Conservation (phyloP, 805 yeast genomes). For the Metschnikowia shivogae region DNA sequence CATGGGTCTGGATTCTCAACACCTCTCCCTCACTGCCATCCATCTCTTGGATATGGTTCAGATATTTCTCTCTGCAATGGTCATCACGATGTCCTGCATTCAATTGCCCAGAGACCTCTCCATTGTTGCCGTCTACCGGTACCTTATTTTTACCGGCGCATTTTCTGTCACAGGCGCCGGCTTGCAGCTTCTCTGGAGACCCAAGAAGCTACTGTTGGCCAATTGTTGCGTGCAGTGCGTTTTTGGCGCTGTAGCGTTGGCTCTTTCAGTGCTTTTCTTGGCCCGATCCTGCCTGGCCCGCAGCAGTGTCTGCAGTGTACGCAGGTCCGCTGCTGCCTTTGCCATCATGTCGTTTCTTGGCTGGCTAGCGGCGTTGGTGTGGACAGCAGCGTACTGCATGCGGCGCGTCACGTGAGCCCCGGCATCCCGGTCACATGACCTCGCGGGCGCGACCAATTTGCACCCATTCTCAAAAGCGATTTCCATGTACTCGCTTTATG, state of each 20-base stretch:
- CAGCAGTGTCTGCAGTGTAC: not conserved
- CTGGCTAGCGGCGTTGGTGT: conserved; percentile 38
- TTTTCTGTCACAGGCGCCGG: conserved; percentile 32
- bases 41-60: conserved; percentile 31
- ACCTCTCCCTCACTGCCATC: conserved; percentile 24
- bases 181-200: conserved; percentile 32
- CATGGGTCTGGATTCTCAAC: not conserved
- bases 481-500: no score
- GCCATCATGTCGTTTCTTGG: conserved; percentile 35
- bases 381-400: conserved; percentile 39
- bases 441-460: no score
- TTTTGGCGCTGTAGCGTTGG: conserved; percentile 33
- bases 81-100: conserved; percentile 26
- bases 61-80: conserved; percentile 24
- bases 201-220: conserved; percentile 34
- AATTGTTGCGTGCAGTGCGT: conserved; percentile 34
- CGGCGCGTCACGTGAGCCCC: conserved; percentile 16
- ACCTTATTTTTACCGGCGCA: conserved; percentile 34
- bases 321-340: conserved; percentile 24
- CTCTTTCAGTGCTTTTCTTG: conserved; percentile 24
- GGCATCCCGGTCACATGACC: no score
- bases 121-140: conserved; percentile 27
- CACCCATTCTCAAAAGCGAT: no score
- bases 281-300: conserved; percentile 8
- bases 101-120: conserved; percentile 21